Conservation (phyloP, 2,329 filamentous ascomycete genomes). For the Diaporthe australafricana region DNA sequence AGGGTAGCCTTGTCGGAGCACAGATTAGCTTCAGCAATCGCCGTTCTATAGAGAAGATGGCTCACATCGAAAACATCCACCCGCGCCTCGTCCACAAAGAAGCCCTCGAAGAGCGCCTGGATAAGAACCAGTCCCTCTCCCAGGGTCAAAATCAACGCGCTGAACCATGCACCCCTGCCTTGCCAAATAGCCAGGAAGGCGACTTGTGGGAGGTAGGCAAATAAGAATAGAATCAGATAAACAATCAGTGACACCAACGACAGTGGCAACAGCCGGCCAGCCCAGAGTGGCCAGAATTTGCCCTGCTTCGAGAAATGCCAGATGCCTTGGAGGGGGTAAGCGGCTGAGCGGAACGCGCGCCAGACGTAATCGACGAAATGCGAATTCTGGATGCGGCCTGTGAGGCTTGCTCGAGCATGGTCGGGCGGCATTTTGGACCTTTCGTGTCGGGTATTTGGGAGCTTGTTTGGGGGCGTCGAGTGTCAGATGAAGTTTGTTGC, state of each 20-base stretch:
- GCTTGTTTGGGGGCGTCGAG: background rate
- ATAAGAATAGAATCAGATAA: slow-evolving; percentile 87
- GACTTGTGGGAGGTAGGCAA: slow-evolving; percentile 89
- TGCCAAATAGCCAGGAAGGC: slow-evolving; percentile 93
- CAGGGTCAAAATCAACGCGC: slow-evolving; percentile 87
- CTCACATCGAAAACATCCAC: slow-evolving; percentile 87
- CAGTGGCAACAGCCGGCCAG: slow-evolving; percentile 81
- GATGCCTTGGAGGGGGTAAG: slow-evolving; percentile 77
- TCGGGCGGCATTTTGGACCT: slow-evolving; percentile 30
- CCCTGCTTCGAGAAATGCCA: slow-evolving; percentile 83
- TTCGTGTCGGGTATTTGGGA: background rate
- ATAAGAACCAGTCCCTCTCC: slow-evolving; percentile 82
- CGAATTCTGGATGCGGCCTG: slow-evolving; percentile 32
- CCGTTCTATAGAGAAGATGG: background rate
- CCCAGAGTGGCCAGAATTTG: slow-evolving; percentile 85
- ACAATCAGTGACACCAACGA: slow-evolving; percentile 85
- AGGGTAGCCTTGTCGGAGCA: slow-evolving; percentile 71
- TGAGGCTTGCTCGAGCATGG: slow-evolving; percentile 24
- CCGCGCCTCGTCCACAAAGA: slow-evolving; percentile 82
- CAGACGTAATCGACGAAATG: slow-evolving; percentile 51
- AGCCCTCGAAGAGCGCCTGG: slow-evolving; percentile 78
- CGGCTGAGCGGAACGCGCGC: slow-evolving; percentile 59
- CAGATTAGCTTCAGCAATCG: slow-evolving; percentile 30
- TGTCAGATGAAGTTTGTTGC: background rate
- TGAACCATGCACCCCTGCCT: slow-evolving; percentile 88